phyloP scores from a whole-genome alignment of 768 basidiomycete genomes.

The Daedaleopsis sinensis region DNA sequence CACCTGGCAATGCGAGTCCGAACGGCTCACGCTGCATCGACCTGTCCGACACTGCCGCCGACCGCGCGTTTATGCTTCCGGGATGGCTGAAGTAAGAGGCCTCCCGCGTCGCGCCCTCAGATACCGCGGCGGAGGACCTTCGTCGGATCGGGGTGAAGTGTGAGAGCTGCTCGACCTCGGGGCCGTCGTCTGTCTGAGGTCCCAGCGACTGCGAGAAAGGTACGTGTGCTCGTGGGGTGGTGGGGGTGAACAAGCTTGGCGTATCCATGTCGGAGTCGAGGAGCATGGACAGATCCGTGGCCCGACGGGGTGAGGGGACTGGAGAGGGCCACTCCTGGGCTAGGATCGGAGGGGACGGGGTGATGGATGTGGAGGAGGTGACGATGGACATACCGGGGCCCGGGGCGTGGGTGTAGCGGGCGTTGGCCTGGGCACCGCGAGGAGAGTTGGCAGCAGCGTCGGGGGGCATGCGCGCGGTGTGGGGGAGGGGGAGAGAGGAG shows the following conservation, averaged over 20 bases:
- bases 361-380: slow-evolving; percentile 17
- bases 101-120: slow-evolving; percentile 5
- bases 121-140: slow-evolving; percentile 25
- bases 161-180: slow-evolving; percentile 33
- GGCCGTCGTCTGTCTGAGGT: slow-evolving; percentile 23
- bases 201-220: slow-evolving; percentile 44
- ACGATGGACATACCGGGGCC: slow-evolving; percentile 17
- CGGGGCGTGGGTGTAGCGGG: slow-evolving; percentile 31
- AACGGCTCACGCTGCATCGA: slow-evolving; percentile 10
- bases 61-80: slow-evolving; percentile 13
- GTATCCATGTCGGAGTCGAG: slow-evolving; percentile 65
- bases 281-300: slow-evolving; percentile 77
- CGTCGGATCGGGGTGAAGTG: slow-evolving; percentile 31
- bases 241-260: slow-evolving; percentile 43
- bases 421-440: neutral
- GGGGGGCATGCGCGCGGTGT: slow-evolving; percentile 27
- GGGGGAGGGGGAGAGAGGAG: slow-evolving; percentile 43
- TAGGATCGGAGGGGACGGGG: slow-evolving; percentile 31
- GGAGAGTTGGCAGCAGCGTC: slow-evolving; percentile 13
- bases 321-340: slow-evolving; percentile 36
- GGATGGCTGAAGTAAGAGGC: slow-evolving; percentile 29
- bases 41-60: slow-evolving; percentile 7
- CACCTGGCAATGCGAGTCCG: slow-evolving; percentile 20
- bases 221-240: slow-evolving; percentile 30
- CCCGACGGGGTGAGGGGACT: slow-evolving; percentile 60